Evolutionary conservation across 2,329 filamentous ascomycete genomes (phyloP).

Genomic region (Cyclaneusma minus): DNA sequence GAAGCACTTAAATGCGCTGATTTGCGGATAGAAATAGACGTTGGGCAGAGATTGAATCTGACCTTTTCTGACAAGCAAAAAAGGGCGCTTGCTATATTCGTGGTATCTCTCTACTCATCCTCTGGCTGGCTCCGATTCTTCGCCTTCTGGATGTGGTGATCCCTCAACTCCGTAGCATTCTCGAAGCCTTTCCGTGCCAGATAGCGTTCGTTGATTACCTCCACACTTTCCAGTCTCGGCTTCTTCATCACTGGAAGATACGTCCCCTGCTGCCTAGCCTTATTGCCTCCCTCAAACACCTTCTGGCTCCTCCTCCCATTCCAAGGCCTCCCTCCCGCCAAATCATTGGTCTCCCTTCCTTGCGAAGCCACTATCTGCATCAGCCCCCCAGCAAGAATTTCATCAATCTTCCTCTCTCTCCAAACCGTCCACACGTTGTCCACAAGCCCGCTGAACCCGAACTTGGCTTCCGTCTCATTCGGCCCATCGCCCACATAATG

Average conservation of each 20-base stretch:
- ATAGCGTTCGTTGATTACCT: conserved; percentile 44
- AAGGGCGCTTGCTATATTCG: too few species aligned
- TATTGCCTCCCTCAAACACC: conserved; percentile 40
- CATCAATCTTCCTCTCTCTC: conserved; percentile 77
- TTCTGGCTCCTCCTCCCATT: conserved; percentile 14
- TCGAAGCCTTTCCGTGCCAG: conserved; percentile 44
- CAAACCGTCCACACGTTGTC: conserved; percentile 71
- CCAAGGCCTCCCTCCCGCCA: conserved; percentile 7
- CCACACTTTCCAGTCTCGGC: conserved; percentile 29
- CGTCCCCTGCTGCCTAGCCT: conserved; percentile 30
- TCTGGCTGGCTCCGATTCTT: conserved; percentile 21
- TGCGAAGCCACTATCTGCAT: conserved; percentile 42
- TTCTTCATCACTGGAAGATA: conserved; percentile 41
- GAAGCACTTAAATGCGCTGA: too few species aligned
- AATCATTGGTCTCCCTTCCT: conserved; percentile 12
- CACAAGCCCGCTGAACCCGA: conserved; percentile 49
- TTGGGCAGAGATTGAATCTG: too few species aligned
- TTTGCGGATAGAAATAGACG: too few species aligned
- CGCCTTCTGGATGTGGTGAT: conserved; percentile 1
- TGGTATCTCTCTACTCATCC: conserved; percentile 10
- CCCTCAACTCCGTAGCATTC: conserved; percentile 29
- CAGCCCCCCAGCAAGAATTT: conserved; percentile 63
- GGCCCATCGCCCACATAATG: conserved; percentile 55
- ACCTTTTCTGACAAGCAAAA: too few species aligned
- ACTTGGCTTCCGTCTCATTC: conserved; percentile 38